Percentiles rank a stretch among this genome's conserved stretches.
Conservation (phyloP, 2,329 filamentous ascomycete genomes). For the Monilinia fructicola region DNA sequence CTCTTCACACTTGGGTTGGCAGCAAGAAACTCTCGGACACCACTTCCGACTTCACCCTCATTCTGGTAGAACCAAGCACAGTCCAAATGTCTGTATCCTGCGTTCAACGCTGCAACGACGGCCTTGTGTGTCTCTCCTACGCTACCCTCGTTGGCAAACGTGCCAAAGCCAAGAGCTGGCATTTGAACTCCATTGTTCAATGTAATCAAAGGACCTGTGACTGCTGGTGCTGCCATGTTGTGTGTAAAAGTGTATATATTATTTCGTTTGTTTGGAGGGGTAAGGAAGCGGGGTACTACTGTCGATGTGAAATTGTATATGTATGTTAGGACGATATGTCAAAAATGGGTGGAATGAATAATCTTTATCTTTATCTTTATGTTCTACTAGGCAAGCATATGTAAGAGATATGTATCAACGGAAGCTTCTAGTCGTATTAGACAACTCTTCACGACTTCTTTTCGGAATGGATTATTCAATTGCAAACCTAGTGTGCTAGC, state of each 20-base stretch:
- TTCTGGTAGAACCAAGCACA: constrained; percentile 76
- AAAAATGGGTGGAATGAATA: constrained; percentile 3
- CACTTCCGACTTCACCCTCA: constrained; percentile 80
- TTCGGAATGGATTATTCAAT: constrained; percentile 9
- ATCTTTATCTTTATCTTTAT: not conserved
- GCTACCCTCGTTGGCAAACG: constrained; percentile 37
- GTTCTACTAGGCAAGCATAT: not conserved
- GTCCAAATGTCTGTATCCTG: constrained; percentile 68
- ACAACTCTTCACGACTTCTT: constrained; percentile 6
- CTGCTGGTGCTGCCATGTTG: constrained; percentile 36
- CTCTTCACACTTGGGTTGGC: constrained; percentile 58
- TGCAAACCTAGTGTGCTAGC: not conserved
- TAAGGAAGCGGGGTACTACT: constrained; percentile 14
- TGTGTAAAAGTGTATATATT: constrained; percentile 7
- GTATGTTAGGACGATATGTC: not conserved
- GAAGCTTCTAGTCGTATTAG: constrained; percentile 10
- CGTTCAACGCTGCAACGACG: constrained; percentile 60
- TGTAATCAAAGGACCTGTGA: constrained; percentile 26
- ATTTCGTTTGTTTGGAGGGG: constrained; percentile 8
- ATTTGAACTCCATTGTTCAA: constrained; percentile 42
- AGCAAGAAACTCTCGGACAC: constrained; percentile 69
- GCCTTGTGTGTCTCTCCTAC: constrained; percentile 46
- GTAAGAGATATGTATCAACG: not conserved
- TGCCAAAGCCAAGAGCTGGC: constrained; percentile 48
- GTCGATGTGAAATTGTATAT: constrained; percentile 16